Conservation (phyloP, 768 basidiomycete species). For the Fistulinella prunicolor region DNA sequence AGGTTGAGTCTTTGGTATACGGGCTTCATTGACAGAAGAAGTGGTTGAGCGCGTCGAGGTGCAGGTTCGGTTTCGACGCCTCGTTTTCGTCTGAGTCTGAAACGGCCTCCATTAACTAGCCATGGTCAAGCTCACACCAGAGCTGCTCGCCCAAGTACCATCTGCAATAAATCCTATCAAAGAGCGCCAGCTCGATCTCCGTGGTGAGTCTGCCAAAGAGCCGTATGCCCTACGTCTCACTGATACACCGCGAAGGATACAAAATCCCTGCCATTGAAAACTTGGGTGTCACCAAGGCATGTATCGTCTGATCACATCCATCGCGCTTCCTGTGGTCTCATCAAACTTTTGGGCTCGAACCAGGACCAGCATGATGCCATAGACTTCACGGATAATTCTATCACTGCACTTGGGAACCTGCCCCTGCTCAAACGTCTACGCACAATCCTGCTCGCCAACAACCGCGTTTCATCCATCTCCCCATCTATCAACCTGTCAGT, state of each 20-base stretch:
- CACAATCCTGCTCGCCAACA: conserved; percentile 86
- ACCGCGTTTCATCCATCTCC: conserved; percentile 82
- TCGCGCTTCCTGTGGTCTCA: conserved; percentile 14
- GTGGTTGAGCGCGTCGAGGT: conserved; percentile 13
- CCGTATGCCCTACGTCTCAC: conserved; percentile 1
- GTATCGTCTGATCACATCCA: conserved; percentile 28
- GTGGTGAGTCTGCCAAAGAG: conserved; percentile 53
- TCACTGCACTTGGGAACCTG: conserved; percentile 77
- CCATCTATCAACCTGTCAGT: conserved; percentile 77
- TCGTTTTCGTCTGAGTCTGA: conserved; percentile 36
- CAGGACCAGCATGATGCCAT: conserved; percentile 94
- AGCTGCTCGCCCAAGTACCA: conserved; percentile 79
- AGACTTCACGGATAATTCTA: conserved; percentile 90
- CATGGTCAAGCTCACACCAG: conserved; percentile 90
- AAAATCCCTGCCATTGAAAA: conserved; percentile 97
- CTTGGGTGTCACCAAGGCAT: conserved; percentile 85
- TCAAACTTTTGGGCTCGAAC: conserved; percentile 3
- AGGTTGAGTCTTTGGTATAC: conserved; percentile 72
- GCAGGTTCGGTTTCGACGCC: conserved; percentile 6
- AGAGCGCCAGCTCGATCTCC: conserved; percentile 87
- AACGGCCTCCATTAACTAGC: conserved; percentile 25
- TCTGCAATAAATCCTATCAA: conserved; percentile 80
- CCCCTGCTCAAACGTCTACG: conserved; percentile 82
- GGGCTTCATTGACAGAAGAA: conserved; percentile 56
- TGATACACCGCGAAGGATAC: conserved; percentile 56